Evolutionary conservation across 2,329 filamentous ascomycete species (phyloP), one percentile per base, ranked within the genome.

Genomic region (Stromatinia cepivora): DNA sequence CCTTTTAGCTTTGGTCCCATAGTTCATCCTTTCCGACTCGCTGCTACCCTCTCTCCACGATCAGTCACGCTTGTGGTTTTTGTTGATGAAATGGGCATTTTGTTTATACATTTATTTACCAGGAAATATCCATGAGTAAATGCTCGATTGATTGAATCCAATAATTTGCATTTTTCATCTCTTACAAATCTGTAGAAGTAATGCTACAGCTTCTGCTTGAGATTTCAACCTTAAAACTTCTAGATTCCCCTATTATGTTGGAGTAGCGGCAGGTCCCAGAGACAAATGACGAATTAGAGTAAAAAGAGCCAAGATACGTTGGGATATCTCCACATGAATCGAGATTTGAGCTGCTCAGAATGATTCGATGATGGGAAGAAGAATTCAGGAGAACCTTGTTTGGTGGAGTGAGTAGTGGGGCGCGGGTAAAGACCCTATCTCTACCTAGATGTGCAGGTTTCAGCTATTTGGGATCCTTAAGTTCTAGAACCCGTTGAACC

Each of bases 301-400:
- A 22, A 17, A 25, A 39, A 58, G 34, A 39, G 34, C 22, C 34
- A 25, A 58, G 56, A 58, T 58, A 17, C n/a, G 22, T 6, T 25
- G 34, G 56, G 22, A 42, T 25, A 25, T 58, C 34, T 58, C 56
- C 56, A 15, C 39, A 42, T 42, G 39, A 42, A 42, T 42, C 39
- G 6, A n/a, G 10, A 42, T 42, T 42, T 56, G 20, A 34, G 31
- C 20, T 36, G 53, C 53, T 13, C 13, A 31, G 34, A 34, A 20
- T n/a, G 53, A 58, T 13, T 17, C 11, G 34, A 25, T 58, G 34
- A 36, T 39, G 20, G 22, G n/a, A 58, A 15, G 13, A 6, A 36
- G n/a, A 57, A 25, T 42, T 59, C 56, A 59, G 56, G 56, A 59
- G 56, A 59, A 42, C 56, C 56, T 45, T 59, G 56, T 45, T 59